Conservation (phyloP, 805 yeast genomes). For the Saccharomyces jurei region DNA sequence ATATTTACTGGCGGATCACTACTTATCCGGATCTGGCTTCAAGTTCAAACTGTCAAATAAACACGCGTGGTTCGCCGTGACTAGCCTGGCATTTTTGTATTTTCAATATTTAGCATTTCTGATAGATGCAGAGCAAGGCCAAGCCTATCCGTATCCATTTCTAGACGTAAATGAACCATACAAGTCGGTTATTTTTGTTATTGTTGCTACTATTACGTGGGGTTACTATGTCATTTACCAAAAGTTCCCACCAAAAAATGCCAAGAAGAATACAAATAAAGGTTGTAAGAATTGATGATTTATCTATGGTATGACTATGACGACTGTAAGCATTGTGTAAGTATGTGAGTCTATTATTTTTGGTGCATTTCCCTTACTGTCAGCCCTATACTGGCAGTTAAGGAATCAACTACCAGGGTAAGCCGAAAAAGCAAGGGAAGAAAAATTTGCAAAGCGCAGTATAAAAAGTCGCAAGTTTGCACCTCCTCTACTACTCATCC, state of each 20-base stretch:
- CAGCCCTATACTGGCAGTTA: neutral
- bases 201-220: constrained; percentile 36
- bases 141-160: constrained; percentile 60
- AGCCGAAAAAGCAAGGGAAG: neutral
- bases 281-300: neutral
- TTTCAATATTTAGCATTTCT: constrained; percentile 45
- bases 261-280: neutral
- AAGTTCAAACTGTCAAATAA: constrained; percentile 30
- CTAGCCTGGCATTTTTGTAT: constrained; percentile 38
- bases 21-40: constrained; percentile 39
- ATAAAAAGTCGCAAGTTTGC: neutral
- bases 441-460: neutral
- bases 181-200: constrained; percentile 41
- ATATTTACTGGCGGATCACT: constrained; percentile 47
- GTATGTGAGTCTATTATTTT: neutral
- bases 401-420: neutral
- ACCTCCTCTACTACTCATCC: neutral
- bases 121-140: constrained; percentile 40
- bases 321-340: neutral
- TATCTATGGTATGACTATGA: neutral
- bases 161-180: constrained; percentile 42
- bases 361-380: neutral
- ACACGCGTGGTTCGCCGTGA: constrained; percentile 35
- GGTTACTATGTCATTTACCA: constrained; percentile 26
- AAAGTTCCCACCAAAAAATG: constrained; percentile 19